Conservation (phyloP, 805 yeast genomes). For the Phaffomyces antillensis region DNA sequence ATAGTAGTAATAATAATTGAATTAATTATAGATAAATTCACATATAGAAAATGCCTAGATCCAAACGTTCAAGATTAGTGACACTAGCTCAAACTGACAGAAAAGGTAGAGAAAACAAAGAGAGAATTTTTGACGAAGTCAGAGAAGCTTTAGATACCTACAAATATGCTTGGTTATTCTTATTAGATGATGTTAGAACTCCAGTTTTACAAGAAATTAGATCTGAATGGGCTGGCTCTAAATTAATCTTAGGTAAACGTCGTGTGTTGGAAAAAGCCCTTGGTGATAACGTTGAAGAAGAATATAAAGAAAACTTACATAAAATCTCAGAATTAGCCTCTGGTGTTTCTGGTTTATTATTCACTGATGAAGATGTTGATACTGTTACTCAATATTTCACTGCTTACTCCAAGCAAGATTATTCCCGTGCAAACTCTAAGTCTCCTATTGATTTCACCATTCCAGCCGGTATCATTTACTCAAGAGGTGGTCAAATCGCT, state of each 20-base stretch:
- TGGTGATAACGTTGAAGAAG: slow-evolving; percentile 83
- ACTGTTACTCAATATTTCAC: slow-evolving; percentile 87
- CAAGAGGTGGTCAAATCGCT: slow-evolving; percentile 92
- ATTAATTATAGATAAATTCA: not conserved
- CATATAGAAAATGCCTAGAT: slow-evolving; percentile 72
- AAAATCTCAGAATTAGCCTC: slow-evolving; percentile 53
- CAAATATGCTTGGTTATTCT: slow-evolving; percentile 78
- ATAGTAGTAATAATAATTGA: not conserved
- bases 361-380: slow-evolving; percentile 83
- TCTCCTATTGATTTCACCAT: slow-evolving; percentile 79
- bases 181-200: slow-evolving; percentile 88
- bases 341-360: slow-evolving; percentile 83
- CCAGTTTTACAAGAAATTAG: slow-evolving; percentile 92
- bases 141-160: slow-evolving; percentile 72
- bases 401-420: slow-evolving; percentile 73
- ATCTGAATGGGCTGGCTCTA: slow-evolving; percentile 87
- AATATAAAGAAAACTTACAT: slow-evolving; percentile 78
- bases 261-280: slow-evolving; percentile 89
- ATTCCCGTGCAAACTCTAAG: slow-evolving; percentile 79
- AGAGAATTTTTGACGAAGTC: slow-evolving; percentile 83
- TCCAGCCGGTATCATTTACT: slow-evolving; percentile 87
- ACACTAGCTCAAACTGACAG: slow-evolving; percentile 94
- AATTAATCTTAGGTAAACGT: slow-evolving; percentile 84
- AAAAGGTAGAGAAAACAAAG: slow-evolving; percentile 91
- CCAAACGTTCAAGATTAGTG: slow-evolving; percentile 92